These are phyloP conservation scores for Nicotiana undulata DNA, from an alignment of 257 asterid genomes.

Conservation along the genomic window DNA sequence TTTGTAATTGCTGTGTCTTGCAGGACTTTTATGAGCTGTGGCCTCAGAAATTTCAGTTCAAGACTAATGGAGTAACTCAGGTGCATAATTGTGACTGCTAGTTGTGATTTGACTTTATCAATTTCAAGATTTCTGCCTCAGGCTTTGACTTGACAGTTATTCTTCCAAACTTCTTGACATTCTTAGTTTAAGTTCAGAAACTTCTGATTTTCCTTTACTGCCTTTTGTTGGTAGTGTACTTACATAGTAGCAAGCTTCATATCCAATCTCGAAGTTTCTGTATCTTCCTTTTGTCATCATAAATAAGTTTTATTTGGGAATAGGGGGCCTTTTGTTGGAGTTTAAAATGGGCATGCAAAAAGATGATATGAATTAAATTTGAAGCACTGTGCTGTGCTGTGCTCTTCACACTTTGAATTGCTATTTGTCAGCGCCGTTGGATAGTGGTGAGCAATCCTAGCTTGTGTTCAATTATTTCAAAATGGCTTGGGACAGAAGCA, in stretches of 20 bases:
- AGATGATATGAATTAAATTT: neutral
- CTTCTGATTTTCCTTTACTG: neutral
- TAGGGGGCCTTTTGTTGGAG: neutral
- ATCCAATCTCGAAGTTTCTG: neutral
- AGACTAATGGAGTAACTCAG: slow-evolving; percentile 53
- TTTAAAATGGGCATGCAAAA: neutral
- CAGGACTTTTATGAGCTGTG: slow-evolving; percentile 44
- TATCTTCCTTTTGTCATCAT: neutral
- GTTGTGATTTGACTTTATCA: neutral
- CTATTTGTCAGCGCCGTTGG: slow-evolving; percentile 40
- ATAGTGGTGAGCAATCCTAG: slow-evolving; percentile 55
- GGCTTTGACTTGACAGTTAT: neutral
- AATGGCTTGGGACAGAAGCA: slow-evolving; percentile 51
- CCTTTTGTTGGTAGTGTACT: neutral
- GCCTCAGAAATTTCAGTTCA: slow-evolving; percentile 43
- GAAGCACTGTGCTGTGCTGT: neutral
- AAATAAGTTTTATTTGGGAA: neutral
- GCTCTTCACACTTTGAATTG: neutral
- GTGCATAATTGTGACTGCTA: slow-evolving; percentile 11
- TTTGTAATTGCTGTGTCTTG: slow-evolving; percentile 1
- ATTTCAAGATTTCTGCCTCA: slow-evolving; percentile 4
- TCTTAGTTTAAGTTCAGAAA: neutral
- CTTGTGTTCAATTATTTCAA: slow-evolving; percentile 39
- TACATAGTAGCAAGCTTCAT: neutral
- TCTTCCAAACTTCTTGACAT: neutral